These are phyloP conservation scores for Coniochaeta sp. DNA, from an alignment of 2,329 filamentous ascomycete species.

Conservation along the genomic window DNA sequence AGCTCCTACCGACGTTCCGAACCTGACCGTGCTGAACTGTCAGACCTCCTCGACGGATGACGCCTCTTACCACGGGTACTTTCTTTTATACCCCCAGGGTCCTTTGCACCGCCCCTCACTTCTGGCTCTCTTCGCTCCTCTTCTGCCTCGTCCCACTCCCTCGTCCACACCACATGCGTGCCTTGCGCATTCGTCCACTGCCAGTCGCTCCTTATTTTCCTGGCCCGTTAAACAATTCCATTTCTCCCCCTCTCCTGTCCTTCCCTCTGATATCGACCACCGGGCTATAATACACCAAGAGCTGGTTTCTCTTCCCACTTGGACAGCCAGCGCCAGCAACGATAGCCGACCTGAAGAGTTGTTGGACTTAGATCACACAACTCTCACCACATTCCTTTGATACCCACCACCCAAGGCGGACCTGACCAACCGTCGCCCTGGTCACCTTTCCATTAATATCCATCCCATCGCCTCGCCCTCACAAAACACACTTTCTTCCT, in stretches of 20 bases:
- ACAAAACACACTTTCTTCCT: neutral
- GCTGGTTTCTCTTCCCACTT: conserved; percentile 45
- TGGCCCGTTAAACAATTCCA: conserved; percentile 20
- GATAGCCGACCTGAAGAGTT: conserved; percentile 23
- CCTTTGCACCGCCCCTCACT: conserved; percentile 39
- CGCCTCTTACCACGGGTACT: conserved; percentile 30
- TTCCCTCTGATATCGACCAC: conserved; percentile 31
- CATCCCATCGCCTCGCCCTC: conserved; percentile 1
- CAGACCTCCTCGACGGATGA: conserved; percentile 25
- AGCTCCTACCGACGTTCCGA: conserved; percentile 44
- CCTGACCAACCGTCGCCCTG: conserved; percentile 8
- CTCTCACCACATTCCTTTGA: conserved; percentile 35
- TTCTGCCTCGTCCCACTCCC: conserved; percentile 37
- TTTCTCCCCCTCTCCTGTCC: conserved; percentile 22
- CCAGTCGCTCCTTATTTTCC: conserved; percentile 46
- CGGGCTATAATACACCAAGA: conserved; percentile 42
- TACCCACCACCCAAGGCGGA: conserved; percentile 14
- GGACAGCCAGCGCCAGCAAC: conserved; percentile 30
- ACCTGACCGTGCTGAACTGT: conserved; percentile 33
- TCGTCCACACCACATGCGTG: conserved; percentile 23
- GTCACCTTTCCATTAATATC: conserved; percentile 4
- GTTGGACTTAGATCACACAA: conserved; percentile 17
- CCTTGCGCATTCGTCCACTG: conserved; percentile 27
- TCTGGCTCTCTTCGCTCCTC: conserved; percentile 28
- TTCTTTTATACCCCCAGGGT: conserved; percentile 46